phyloP scores from a whole-genome alignment of 2,329 filamentous ascomycete species.

The Fusarium graminum region DNA sequence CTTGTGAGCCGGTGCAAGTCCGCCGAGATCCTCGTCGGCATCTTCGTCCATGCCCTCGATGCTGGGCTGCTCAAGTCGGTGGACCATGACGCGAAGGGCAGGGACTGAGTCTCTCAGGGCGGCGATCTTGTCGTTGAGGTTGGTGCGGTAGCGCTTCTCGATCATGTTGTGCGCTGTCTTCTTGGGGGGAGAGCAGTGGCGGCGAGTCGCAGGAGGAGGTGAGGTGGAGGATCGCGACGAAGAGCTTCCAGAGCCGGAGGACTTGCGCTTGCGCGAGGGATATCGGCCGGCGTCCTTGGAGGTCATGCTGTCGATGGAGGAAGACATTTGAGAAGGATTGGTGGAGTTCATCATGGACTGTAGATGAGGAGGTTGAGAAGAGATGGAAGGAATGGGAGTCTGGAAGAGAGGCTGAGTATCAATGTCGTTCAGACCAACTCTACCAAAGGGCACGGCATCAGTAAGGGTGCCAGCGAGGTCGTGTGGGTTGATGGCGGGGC shows the following conservation, averaged over 20 bases:
- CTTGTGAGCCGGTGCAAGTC: conserved; percentile 86
- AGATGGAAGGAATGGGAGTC: conserved; percentile 48
- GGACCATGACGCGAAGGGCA: conserved; percentile 79
- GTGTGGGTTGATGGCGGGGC: conserved; percentile 49
- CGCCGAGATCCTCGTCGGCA: conserved; percentile 79
- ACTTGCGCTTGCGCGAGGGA: conserved; percentile 53
- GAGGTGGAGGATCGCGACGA: conserved; percentile 57
- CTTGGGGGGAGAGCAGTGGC: conserved; percentile 63
- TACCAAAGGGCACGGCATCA: conserved; percentile 47
- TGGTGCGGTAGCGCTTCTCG: conserved; percentile 93
- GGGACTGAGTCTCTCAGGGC: conserved; percentile 90
- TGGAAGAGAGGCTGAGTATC: conserved; percentile 49
- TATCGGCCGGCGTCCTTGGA: conserved; percentile 45
- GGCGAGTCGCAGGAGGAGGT: conserved; percentile 51
- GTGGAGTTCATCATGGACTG: conserved; percentile 43
- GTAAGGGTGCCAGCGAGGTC: conserved; percentile 46
- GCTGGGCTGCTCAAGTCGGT: conserved; percentile 69
- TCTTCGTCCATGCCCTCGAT: conserved; percentile 68
- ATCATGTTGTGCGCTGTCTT: conserved; percentile 98
- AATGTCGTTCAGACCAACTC: conserved; percentile 49
- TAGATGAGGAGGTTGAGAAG: conserved; percentile 44
- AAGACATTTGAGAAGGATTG: conserved; percentile 41
- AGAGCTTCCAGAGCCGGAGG: conserved; percentile 48
- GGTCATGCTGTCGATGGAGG: conserved; percentile 22
- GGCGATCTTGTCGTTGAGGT: conserved; percentile 94